Evolutionary conservation across 2,329 filamentous ascomycete genomes (phyloP).

Genomic region (Diatrype stigma): DNA sequence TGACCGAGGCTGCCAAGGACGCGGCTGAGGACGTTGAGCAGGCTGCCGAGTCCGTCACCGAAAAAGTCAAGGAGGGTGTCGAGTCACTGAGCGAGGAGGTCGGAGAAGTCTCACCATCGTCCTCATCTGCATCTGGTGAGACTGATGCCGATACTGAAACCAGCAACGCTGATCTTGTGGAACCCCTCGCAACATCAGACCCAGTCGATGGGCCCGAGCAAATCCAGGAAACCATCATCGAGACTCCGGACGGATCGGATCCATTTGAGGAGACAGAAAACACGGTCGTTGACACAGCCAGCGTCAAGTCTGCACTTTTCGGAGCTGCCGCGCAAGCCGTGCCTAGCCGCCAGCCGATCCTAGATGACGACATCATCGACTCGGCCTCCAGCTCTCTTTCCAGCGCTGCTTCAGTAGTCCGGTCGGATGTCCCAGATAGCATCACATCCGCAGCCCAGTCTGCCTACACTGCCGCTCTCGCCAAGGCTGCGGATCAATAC

Average conservation of each 20-base stretch:
- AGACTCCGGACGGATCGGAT: conserved; percentile 20
- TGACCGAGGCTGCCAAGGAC: conserved; percentile 23
- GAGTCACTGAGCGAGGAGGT: conserved; percentile 13
- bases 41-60: conserved; percentile 7
- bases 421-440: conserved; percentile 31
- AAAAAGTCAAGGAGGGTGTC: conserved; percentile 1
- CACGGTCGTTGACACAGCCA: conserved; percentile 18
- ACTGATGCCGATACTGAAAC: conserved; percentile 17
- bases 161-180: conserved; percentile 16
- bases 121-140: conserved; percentile 13
- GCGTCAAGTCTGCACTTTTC: conserved; percentile 44
- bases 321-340: conserved; percentile 49
- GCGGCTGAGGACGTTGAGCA: conserved; percentile 16
- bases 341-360: conserved; percentile 42
- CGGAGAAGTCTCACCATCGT: conserved; percentile 23
- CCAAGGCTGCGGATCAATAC: conserved; percentile 64
- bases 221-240: conserved; percentile 32
- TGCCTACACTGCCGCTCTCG: conserved; percentile 62
- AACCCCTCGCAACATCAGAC: conserved; percentile 17
- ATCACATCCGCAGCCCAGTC: conserved; percentile 45
- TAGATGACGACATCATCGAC: conserved; percentile 43
- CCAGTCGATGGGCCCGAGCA: conserved; percentile 22
- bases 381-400: conserved; percentile 33
- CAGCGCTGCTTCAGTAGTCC: conserved; percentile 29
- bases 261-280: neutral